phyloP scores from a whole-genome alignment of 352 stramenopile genomes.

The Elongisporangium anandrum region DNA sequence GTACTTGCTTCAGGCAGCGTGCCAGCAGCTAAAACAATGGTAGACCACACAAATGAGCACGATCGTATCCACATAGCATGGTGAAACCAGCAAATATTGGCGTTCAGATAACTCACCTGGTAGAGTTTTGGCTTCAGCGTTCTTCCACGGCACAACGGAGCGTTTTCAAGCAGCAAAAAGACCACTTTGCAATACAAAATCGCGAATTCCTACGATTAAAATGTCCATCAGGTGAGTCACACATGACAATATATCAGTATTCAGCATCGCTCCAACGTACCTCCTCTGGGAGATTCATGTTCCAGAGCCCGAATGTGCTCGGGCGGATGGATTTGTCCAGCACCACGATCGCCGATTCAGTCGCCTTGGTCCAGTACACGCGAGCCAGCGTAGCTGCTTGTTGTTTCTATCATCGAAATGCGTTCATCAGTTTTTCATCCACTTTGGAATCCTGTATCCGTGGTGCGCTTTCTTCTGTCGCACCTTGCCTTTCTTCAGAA shows the following conservation, averaged over 20 bases:
- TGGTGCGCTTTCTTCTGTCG: neutral
- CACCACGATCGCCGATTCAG: slow-evolving; percentile 50
- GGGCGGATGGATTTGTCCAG: slow-evolving; percentile 61
- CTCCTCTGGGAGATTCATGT: slow-evolving; percentile 78
- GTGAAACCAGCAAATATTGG: too few species aligned
- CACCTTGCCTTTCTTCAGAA: slow-evolving; percentile 60
- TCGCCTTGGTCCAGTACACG: slow-evolving; percentile 61
- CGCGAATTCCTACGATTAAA: slow-evolving; percentile 52
- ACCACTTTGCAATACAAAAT: slow-evolving; percentile 69
- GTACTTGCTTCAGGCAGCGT: slow-evolving; percentile 50
- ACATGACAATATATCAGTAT: too few species aligned
- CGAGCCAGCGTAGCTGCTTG: slow-evolving; percentile 29
- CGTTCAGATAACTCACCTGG: slow-evolving; percentile 55
- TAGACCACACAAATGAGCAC: slow-evolving; percentile 5
- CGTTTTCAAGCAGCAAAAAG: slow-evolving; percentile 64
- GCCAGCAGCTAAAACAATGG: slow-evolving; percentile 38
- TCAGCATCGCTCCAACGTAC: slow-evolving; percentile 20
- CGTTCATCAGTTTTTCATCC: neutral
- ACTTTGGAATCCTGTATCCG: neutral
- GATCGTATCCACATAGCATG: neutral
- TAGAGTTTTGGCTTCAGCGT: slow-evolving; percentile 62
- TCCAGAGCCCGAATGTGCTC: slow-evolving; percentile 66
- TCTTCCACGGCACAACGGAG: slow-evolving; percentile 55
- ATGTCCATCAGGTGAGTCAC: neutral
- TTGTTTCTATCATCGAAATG: slow-evolving; percentile 17